These are phyloP conservation scores for Pseudotsuga menziesii DNA, from an alignment of 75 land plant species.

Conservation along the genomic window DNA sequence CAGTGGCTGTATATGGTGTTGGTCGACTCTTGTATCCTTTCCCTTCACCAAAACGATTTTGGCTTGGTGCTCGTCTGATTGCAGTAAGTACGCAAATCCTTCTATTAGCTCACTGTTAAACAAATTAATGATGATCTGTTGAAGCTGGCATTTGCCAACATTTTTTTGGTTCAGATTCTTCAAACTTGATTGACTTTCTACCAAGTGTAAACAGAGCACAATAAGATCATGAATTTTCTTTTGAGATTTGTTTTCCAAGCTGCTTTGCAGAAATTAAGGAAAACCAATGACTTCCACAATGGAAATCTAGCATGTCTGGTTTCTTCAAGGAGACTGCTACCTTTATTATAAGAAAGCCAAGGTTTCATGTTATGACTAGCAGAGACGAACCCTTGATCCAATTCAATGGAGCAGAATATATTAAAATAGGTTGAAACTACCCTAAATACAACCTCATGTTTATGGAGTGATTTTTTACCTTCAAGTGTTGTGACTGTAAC, in stretches of 20 bases:
- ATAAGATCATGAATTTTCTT: no score
- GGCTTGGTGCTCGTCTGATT: conserved; percentile 77
- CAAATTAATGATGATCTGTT: not conserved
- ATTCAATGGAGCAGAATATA: no score
- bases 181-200: not conserved
- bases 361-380: no score
- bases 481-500: no score
- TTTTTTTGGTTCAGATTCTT: not conserved
- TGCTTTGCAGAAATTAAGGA: not conserved
- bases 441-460: no score
- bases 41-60: conserved; percentile 72
- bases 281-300: not conserved
- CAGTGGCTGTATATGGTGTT: conserved; percentile 92
- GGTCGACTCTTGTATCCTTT: conserved; percentile 78
- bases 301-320: not conserved
- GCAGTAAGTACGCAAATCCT: conserved; percentile 36
- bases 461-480: no score
- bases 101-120: not conserved
- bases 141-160: not conserved
- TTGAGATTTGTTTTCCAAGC: not conserved
- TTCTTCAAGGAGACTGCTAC: no score
- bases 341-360: no score
- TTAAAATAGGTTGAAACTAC: no score
- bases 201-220: not conserved
- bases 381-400: no score